Base-by-base conservation (phyloP, 164 flowering plant species). In the Berberis vulgaris region DNA sequence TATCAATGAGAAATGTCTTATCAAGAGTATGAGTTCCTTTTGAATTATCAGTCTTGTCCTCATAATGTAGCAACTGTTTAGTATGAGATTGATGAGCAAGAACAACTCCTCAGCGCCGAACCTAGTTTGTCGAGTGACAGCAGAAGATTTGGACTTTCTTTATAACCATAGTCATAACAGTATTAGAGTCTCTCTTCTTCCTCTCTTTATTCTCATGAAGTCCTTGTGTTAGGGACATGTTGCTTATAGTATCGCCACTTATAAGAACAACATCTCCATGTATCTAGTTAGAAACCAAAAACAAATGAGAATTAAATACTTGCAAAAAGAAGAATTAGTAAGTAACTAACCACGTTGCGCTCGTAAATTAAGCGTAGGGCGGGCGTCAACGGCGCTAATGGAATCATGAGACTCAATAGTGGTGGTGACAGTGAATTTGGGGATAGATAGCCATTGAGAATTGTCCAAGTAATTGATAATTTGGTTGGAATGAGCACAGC, bases 81-180 rank as follows among this genome's bases (percentile, higher is more conserved):
- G 97, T 85, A 67, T 73, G 69, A 45, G 96, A 83, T 91, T 83
- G 63, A 89, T 86, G 26, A 86, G 96, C 88, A 94, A 82, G 72
- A 89, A 81, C 38, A 94, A 76, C 75, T 91, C 99, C 76, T 94
- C 97, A 46, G 82, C 87, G 41, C 97, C 97, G 64, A 94, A 89
- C 54, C 99, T 82, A 46, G 96, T 84, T 72, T 89, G 99, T 39
- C 67, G 84, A 64, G 89, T 87, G 41, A 91, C 54, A 4, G 78
- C 65, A 61, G 89, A 87, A 67, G 89, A 85, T 73, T 91, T 94
- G 41, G 99, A 91, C 70, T 76, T 76, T 79, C 74, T 82, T 84
- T 43, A 94, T 77, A 57, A 94, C 88, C 97, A 94, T 87, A 8
- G 99, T 91, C 99, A 94, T 88, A 56, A 94, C 82, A 54, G 96